phyloP scores from a whole-genome alignment of 371 early-diverging fungal species.

The Dipsacomyces acuminosporus region DNA sequence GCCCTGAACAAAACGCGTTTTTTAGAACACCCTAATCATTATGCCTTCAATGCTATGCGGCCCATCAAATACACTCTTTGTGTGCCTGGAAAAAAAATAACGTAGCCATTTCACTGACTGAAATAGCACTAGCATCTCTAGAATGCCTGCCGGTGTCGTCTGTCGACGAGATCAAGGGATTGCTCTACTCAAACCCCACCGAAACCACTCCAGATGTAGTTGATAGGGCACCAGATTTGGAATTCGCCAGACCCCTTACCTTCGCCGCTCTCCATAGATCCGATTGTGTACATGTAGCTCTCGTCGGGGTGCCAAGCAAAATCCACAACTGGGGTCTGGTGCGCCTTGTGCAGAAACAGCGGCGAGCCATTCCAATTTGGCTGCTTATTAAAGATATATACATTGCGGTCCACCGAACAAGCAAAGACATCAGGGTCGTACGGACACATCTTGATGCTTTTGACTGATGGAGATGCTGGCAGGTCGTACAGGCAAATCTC shows the following conservation, averaged over 20 bases:
- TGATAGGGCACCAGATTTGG: conserved; percentile 34
- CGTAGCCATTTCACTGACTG: too few relatives aligned
- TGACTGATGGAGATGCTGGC: not conserved
- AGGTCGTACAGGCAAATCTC: conserved; percentile 3
- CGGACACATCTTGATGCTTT: conserved; percentile 21
- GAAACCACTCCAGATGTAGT: not conserved
- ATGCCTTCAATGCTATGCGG: too few relatives aligned
- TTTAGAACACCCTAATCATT: too few relatives aligned
- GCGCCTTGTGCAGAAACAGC: conserved; percentile 25
- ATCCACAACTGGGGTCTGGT: conserved; percentile 25
- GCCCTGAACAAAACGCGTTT: not conserved
- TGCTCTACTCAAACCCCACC: too few relatives aligned
- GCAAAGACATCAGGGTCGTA: conserved; percentile 23
- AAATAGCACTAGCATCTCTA: too few relatives aligned
- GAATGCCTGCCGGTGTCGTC: too few relatives aligned
- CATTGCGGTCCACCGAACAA: conserved; percentile 14
- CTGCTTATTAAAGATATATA: conserved; percentile 17
- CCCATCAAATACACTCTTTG: too few relatives aligned
- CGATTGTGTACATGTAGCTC: conserved; percentile 25
- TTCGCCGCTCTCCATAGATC: conserved; percentile 24
- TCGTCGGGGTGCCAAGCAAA: conserved; percentile 32
- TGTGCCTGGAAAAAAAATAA: too few relatives aligned
- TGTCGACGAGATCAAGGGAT: too few relatives aligned
- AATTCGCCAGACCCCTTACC: conserved; percentile 16
- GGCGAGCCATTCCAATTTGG: not conserved